Evolutionary conservation across 257 asterid genomes (phyloP), one percentile per base, ranked within the genome.

Genomic region (Coffea eugenioides): DNA sequence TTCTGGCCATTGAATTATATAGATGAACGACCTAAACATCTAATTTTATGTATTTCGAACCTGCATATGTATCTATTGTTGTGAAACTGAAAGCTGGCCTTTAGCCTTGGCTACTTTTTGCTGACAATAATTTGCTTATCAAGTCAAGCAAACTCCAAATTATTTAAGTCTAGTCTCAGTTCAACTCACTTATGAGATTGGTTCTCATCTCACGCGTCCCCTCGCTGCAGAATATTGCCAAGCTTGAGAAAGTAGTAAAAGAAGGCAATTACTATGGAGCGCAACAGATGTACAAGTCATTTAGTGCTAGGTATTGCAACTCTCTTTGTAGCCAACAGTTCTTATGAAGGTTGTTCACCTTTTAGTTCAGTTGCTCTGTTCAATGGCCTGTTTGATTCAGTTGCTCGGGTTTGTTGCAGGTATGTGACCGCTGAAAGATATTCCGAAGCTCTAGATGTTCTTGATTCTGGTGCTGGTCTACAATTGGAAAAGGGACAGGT

Each of bases 251-350:
- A 80, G 90, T 90, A 62, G 93, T 88, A 6, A 91, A 91, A 34
- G 95, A 90, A n/a, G 97, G 98, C 74, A 90, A 92, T 90, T 89
- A 82, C 87, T 94, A 96, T 86, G 99, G 97, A 70, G 99, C 99
- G 82, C 99, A 92, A 81, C 99, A 96, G 89, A 91, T 96, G 98
- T 91, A 93, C 69, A 96, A 96, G 82, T 92, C 99, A 77, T 76
- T 88, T 72, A 90, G 97, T 81, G 94, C 95, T 9, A 92, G 99
- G 99, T 95, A 83, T 77, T 48, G 18, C 14, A 54, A n/a, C 65
- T 56, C 39, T 73, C 4, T 51, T 62, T 73, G 34, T 45, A 36
- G 62, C 16, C 41, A 23, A 31, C 68, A 18, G 39, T 82, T 71
- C 67, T 51, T 68, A 75, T 67, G 23, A 70, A 54, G 18, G 25